These are phyloP conservation scores for Paramecium pentaurelia DNA, from an alignment of 73 alveolate species.

Conservation along the genomic window DNA sequence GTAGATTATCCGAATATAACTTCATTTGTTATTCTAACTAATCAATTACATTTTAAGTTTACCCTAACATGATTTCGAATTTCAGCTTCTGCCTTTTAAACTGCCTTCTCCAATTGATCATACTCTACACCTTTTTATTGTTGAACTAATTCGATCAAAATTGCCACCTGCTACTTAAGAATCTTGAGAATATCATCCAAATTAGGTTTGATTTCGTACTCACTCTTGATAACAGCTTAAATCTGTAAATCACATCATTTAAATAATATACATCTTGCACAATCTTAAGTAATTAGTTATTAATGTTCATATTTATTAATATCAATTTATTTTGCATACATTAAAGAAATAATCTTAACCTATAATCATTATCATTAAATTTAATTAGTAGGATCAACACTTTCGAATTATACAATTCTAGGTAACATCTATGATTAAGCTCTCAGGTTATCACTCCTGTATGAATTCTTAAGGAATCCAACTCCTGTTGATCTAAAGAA, in stretches of 20 bases:
- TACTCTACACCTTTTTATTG: background rate
- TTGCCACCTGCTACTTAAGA: background rate
- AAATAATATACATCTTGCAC: background rate
- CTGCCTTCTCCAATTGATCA: slow-evolving; percentile 15
- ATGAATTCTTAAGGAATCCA: background rate
- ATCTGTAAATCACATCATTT: background rate
- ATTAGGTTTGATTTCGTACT: background rate
- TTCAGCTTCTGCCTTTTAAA: slow-evolving; percentile 7
- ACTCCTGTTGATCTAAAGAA: slow-evolving; percentile 40
- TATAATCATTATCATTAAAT: background rate
- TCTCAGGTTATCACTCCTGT: background rate
- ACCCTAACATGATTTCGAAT: background rate
- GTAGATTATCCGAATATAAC: background rate
- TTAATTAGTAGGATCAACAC: background rate
- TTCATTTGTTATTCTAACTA: background rate
- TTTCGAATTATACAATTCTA: background rate
- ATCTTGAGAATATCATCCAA: background rate
- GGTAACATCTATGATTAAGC: slow-evolving; percentile 38
- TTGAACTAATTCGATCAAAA: background rate
- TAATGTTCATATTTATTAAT: background rate
- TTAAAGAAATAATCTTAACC: background rate
- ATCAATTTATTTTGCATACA: background rate
- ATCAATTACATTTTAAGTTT: background rate
- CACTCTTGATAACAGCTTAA: background rate
- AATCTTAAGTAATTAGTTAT: background rate